These are phyloP conservation scores for Rhodosporidiobolus odoratus DNA, from an alignment of 768 basidiomycete genomes.

Conservation along the genomic window DNA sequence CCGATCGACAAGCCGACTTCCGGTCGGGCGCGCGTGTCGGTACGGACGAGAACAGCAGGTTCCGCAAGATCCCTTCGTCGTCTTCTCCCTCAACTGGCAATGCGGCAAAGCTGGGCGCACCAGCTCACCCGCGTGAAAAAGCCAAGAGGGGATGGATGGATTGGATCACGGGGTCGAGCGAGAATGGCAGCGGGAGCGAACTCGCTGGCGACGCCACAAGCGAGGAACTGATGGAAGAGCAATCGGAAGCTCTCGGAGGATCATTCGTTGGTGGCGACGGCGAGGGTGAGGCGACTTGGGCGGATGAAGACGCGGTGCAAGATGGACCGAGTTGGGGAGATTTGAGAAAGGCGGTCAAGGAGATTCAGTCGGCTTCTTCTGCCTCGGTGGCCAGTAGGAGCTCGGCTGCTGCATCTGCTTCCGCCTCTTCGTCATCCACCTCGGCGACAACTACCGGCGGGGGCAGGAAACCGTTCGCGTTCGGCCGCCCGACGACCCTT, in stretches of 20 bases:
- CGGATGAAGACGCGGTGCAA: neutral
- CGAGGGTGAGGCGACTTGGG: neutral
- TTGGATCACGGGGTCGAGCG: slow-evolving; percentile 13
- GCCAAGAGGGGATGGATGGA: slow-evolving; percentile 10
- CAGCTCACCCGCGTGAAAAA: neutral
- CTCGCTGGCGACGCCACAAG: too few species aligned
- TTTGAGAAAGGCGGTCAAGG: neutral
- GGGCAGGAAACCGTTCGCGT: slow-evolving; percentile 3
- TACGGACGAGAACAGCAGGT: neutral
- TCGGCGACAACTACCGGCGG: neutral
- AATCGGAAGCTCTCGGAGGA: neutral
- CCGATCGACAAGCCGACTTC: neutral
- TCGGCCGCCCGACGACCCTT: slow-evolving; percentile 2
- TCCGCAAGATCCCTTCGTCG: neutral
- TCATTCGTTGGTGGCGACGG: neutral
- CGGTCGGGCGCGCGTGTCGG: neutral
- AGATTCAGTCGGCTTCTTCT: neutral
- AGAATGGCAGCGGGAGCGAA: neutral
- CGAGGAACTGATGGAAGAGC: neutral
- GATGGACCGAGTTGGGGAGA: neutral
- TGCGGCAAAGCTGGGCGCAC: neutral
- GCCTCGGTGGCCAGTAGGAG: too few species aligned
- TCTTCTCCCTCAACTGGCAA: too few species aligned
- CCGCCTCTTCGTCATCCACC: neutral
- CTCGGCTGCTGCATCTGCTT: neutral